Conservation (phyloP, 202 grass and related monocot genomes). For the Brachypodium distachyon region DNA sequence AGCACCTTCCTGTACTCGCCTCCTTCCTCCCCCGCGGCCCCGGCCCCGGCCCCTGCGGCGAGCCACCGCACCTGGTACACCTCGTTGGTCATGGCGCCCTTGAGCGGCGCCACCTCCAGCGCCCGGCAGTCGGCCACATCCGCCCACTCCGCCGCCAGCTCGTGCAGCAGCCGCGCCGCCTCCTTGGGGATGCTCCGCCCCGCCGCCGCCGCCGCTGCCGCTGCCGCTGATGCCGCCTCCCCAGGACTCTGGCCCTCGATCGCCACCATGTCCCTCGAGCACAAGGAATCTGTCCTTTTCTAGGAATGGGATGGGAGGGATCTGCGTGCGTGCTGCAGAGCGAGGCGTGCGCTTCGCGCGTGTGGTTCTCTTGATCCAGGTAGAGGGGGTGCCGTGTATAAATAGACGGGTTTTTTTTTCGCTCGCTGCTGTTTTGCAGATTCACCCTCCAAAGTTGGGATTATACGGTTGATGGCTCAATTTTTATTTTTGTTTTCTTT, state of each 20-base stretch:
- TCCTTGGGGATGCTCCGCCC: slow-evolving; percentile 47
- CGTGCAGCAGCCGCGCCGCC: slow-evolving; percentile 31
- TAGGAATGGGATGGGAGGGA: slow-evolving; percentile 24
- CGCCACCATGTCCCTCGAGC: slow-evolving; percentile 27
- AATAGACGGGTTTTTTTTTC: not conserved
- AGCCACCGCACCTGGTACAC: slow-evolving; percentile 58
- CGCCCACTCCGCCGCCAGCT: slow-evolving; percentile 41
- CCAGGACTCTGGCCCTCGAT: slow-evolving; percentile 16
- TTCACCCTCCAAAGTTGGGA: not conserved
- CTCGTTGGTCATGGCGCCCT: slow-evolving; percentile 76
- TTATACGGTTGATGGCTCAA: not conserved
- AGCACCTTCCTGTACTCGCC: slow-evolving; percentile 37
- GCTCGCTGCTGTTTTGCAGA: not conserved
- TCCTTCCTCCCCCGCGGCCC: not conserved
- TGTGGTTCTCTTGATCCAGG: slow-evolving; percentile 1
- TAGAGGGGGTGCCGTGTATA: slow-evolving; percentile 9
- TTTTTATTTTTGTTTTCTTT: too few species aligned
- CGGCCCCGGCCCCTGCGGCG: not conserved
- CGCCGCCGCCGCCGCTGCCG: not conserved
- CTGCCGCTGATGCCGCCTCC: not conserved
- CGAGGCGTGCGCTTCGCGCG: slow-evolving; percentile 11
- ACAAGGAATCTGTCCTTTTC: slow-evolving; percentile 18
- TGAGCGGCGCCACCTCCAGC: slow-evolving; percentile 50
- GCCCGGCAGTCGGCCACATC: slow-evolving; percentile 40
- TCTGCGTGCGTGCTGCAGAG: slow-evolving; percentile 10